Evolutionary conservation across 1,284 basidiomycete genomes (phyloP).

Genomic region (Coniferiporia weirii): DNA sequence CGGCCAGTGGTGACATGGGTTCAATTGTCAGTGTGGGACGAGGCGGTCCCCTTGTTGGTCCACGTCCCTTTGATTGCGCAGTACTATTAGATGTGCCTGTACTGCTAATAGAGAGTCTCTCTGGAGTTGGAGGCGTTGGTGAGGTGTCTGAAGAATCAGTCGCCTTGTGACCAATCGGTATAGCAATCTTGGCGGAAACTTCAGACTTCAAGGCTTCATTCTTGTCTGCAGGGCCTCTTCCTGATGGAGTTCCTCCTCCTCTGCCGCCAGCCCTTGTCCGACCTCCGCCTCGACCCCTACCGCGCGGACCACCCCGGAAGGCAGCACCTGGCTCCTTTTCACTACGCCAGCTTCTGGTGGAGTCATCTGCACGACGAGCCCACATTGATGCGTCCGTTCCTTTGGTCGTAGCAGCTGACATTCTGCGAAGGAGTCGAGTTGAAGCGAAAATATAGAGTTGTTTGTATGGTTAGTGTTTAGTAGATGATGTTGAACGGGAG

Average conservation of each 20-base stretch:
- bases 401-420: slow-evolving; percentile 9
- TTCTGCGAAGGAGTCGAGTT: not conserved
- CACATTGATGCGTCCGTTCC: slow-evolving; percentile 16
- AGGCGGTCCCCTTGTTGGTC: not conserved
- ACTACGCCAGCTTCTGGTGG: slow-evolving; percentile 33
- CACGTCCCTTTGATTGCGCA: not conserved
- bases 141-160: not conserved
- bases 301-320: slow-evolving; percentile 37
- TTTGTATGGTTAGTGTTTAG: not conserved
- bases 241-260: slow-evolving; percentile 22
- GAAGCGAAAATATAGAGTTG: not conserved
- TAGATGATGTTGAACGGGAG: not conserved
- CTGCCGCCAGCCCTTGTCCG: slow-evolving; percentile 29
- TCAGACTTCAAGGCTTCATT: not conserved
- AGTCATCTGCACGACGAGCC: slow-evolving; percentile 22
- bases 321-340: slow-evolving; percentile 44
- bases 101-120: not conserved
- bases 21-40: slow-evolving; percentile 29
- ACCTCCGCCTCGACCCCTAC: slow-evolving; percentile 35
- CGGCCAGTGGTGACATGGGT: not conserved
- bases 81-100: not conserved
- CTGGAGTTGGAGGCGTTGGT: not conserved
- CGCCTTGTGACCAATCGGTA: not conserved
- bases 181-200: not conserved
- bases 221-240: not conserved